Evolutionary conservation across 257 asterid species (phyloP).

Genomic region (Przewalskia tangutica): DNA sequence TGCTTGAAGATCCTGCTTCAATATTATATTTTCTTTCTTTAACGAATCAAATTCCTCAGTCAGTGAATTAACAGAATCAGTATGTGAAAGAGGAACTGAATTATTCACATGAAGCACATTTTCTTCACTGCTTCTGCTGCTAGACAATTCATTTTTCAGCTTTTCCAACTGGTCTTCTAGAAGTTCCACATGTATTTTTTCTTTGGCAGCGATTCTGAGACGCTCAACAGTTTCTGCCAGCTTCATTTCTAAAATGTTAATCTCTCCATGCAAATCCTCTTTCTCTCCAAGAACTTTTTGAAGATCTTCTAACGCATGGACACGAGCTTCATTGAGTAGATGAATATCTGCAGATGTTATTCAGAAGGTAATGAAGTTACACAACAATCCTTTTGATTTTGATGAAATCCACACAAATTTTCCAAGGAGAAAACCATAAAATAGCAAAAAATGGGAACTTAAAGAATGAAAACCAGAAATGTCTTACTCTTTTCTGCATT

Average conservation of each 20-base stretch:
- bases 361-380: slow-evolving; percentile 10
- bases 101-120: slow-evolving; percentile 20
- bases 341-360: slow-evolving; percentile 45
- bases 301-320: slow-evolving; percentile 66
- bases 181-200: slow-evolving; percentile 55
- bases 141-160: slow-evolving; percentile 43
- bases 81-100: slow-evolving; percentile 24
- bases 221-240: slow-evolving; percentile 83
- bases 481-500: slow-evolving; percentile 74
- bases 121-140: slow-evolving; percentile 30
- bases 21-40: slow-evolving; percentile 55
- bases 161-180: slow-evolving; percentile 73
- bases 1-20: slow-evolving; percentile 56
- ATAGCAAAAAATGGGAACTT: background rate
- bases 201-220: slow-evolving; percentile 76
- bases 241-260: slow-evolving; percentile 61
- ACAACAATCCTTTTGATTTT: background rate
- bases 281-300: slow-evolving; percentile 55
- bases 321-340: slow-evolving; percentile 80
- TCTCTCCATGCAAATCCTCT: slow-evolving; percentile 76
- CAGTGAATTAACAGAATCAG: slow-evolving; percentile 22
- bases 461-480: background rate
- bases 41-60: slow-evolving; percentile 49
- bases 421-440: background rate
- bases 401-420: background rate